phyloP scores from a whole-genome alignment of 306 rosid genomes.

The barrel medic (Medicago truncatula) region MtrunA17r5.0-ANR NC_053045.1:63646501-63647000 shows the following conservation, averaged over 20 bases:
- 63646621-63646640: constrained; percentile 89
- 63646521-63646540: too few relatives aligned
- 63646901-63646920: constrained; percentile 76
- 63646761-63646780: constrained; percentile 51
- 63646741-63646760: constrained; percentile 44
- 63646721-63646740: constrained; percentile 46
- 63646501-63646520: too few relatives aligned
- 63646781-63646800: constrained; percentile 52
- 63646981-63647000: constrained; percentile 86
- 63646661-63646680: constrained; percentile 52
- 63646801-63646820: constrained; percentile 45
- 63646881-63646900: constrained; percentile 88
- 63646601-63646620: constrained; percentile 67
- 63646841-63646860: constrained; percentile 68
- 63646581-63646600: constrained; percentile 53
- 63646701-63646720: constrained; percentile 53
- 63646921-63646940: constrained; percentile 82
- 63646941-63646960: constrained; percentile 52
- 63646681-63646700: constrained; percentile 50
- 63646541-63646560: too few relatives aligned
- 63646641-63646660: constrained; percentile 58
- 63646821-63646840: constrained; percentile 23
- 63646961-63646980: constrained; percentile 66
- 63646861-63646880: constrained; percentile 81
- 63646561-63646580: too few relatives aligned